phyloP scores from a whole-genome alignment of 73 alveolate species.

The Uronychia binucleata region DNA sequence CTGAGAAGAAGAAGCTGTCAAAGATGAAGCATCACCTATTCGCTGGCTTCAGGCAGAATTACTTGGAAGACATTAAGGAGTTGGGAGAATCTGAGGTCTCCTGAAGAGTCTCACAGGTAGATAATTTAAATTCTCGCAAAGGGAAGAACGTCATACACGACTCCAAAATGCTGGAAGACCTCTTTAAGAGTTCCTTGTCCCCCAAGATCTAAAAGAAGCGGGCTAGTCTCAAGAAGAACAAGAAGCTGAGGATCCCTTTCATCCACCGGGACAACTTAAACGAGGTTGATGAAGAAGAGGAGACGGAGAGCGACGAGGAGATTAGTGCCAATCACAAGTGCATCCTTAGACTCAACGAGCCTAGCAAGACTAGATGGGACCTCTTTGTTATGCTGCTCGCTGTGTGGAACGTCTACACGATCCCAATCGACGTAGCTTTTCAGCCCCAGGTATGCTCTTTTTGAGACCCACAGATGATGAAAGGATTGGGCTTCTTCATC shows the following conservation, averaged over 20 bases:
- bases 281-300: conserved; percentile 2
- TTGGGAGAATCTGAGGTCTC: no score
- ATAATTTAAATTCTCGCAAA: no score
- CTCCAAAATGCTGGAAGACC: no score
- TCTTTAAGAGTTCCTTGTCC: no score
- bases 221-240: not conserved
- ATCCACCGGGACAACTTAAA: not conserved
- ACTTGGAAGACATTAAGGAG: no score
- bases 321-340: not conserved
- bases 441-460: conserved; percentile 7
- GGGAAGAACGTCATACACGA: no score
- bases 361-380: conserved; percentile 25
- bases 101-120: no score
- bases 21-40: no score
- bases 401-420: not conserved
- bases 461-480: not conserved
- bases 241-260: not conserved
- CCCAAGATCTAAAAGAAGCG: no score
- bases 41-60: no score
- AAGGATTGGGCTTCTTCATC: not conserved
- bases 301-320: not conserved
- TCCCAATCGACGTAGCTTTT: conserved; percentile 15
- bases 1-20: no score
- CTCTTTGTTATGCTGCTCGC: conserved; percentile 21
- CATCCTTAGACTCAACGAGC: conserved; percentile 55